Conservation (phyloP, 202 grass and related monocot genomes). For the Panicum virgatum region DNA sequence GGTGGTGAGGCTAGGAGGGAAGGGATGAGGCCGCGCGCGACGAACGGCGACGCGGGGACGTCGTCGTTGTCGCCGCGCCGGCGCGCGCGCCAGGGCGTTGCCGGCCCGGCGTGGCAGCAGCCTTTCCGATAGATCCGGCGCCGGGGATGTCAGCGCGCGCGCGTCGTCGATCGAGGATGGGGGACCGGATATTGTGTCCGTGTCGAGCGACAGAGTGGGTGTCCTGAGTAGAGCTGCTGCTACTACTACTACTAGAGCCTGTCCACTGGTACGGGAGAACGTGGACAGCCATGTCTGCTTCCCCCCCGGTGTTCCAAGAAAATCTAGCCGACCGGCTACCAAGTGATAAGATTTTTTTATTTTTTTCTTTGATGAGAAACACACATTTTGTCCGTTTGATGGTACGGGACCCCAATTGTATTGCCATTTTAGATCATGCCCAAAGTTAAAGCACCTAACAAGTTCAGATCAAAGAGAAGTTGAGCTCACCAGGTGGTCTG, state of each 20-base stretch:
- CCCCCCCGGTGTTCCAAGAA: not conserved
- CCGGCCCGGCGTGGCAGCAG: not conserved
- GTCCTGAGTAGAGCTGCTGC: not conserved
- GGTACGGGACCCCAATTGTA: too few relatives aligned
- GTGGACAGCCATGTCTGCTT: not conserved
- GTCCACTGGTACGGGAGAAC: not conserved
- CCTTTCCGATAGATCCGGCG: not conserved
- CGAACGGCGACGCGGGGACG: not conserved
- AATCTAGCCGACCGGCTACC: not conserved
- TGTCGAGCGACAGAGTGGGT: not conserved
- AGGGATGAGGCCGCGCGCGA: not conserved
- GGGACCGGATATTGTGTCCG: not conserved
- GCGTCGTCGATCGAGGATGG: not conserved
- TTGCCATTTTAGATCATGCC: too few relatives aligned
- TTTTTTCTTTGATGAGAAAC: not conserved
- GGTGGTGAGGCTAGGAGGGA: not conserved
- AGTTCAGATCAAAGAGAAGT: too few relatives aligned
- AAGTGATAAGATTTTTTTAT: not conserved
- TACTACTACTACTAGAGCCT: too few relatives aligned
- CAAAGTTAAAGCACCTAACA: too few relatives aligned
- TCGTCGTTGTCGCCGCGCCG: not conserved
- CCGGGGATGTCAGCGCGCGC: not conserved
- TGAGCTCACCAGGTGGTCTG: too few relatives aligned
- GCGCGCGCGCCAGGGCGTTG: not conserved
- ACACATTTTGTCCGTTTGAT: too few relatives aligned